Base-by-base conservation (phyloP, 2,329 filamentous ascomycete species). In the Aureobasidium namibiae region DNA sequence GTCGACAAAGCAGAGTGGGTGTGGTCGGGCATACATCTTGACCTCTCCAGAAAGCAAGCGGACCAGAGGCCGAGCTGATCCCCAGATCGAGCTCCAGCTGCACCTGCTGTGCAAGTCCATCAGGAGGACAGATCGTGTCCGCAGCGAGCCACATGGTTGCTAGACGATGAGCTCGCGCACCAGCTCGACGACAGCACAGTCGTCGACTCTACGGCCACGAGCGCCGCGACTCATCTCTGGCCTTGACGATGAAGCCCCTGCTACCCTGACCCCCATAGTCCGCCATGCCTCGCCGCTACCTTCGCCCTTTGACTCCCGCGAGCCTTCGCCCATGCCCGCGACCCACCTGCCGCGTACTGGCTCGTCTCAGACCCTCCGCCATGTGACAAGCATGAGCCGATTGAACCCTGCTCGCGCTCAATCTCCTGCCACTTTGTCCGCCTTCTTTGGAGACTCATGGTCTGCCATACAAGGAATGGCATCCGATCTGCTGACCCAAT, bases 381-480 rank as follows among this genome's bases (percentile, higher is more conserved):
- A 18, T 7, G 56, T 33, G 9, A 57, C 39, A 26, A 49, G 44
- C 45, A 44, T 60, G 34, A 62, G 36, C 31, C 21, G 38, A 11
- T 16, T 49, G 26, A 33, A 36, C 14, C 38, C 50, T 8, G 16
- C 31, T 33, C 38, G 34, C 21, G 33, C 23, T 23, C 46, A 45
- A 31, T 44, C 54, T 2, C 39, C 44, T 29, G 50, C 44, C 10
- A 46, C 69, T n/a, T 63, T 78, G 24, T 74, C 76, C 13, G 74
- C 72, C 13, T 63, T 80, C 42, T 79, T 74, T 72, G 76, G 75
- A 13, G 78, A 70, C 61, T 77, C 76, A 16, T 79, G 76, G 77
- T 75, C 71, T 31, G 70, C 76, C 38, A 67, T 80, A 42, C 77
- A 80, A 62, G 76, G 73, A 56, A 73, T 80, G 49, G 77, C 78